These are phyloP conservation scores for Cephalotrichum gorgonifer DNA, from an alignment of 2,329 filamentous ascomycete genomes.

Conservation along the genomic window DNA sequence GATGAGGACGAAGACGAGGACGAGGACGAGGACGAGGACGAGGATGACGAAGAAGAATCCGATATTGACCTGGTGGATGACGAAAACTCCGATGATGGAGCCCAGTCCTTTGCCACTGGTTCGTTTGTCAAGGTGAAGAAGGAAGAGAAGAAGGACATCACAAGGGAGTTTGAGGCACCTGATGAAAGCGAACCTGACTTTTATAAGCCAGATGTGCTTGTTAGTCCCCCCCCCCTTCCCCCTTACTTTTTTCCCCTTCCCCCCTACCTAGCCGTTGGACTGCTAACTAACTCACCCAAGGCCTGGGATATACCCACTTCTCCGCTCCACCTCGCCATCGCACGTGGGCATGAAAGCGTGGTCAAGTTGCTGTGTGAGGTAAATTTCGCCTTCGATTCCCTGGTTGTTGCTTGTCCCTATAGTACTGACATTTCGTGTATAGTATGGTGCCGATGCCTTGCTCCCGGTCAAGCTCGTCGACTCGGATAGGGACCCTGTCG, in stretches of 20 bases:
- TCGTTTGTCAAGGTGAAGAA: slow-evolving; percentile 62
- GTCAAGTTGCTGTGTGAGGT: slow-evolving; percentile 59
- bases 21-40: slow-evolving; percentile 23
- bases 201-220: slow-evolving; percentile 66
- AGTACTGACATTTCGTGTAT: neutral
- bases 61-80: slow-evolving; percentile 36
- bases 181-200: slow-evolving; percentile 63
- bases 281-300: too few relatives aligned
- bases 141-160: slow-evolving; percentile 27
- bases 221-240: too few relatives aligned
- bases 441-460: slow-evolving; percentile 69
- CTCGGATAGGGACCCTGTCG: slow-evolving; percentile 34
- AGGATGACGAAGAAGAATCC: slow-evolving; percentile 22
- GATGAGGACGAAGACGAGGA: slow-evolving; percentile 17
- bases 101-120: slow-evolving; percentile 48
- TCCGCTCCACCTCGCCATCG: slow-evolving; percentile 69
- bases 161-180: slow-evolving; percentile 37
- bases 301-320: slow-evolving; percentile 70
- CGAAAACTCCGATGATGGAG: slow-evolving; percentile 35
- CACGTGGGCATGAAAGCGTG: slow-evolving; percentile 58
- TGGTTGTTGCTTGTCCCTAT: neutral
- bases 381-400: slow-evolving; percentile 10
- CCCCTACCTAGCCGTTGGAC: too few relatives aligned
- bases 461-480: slow-evolving; percentile 60
- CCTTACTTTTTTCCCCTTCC: too few relatives aligned